A percentile compares a stretch with the other conserved stretches of the same genome.
Evolutionary conservation across 2,329 filamentous ascomycete species (phyloP).

Genomic region (Pseudogymnoascus sp.): DNA sequence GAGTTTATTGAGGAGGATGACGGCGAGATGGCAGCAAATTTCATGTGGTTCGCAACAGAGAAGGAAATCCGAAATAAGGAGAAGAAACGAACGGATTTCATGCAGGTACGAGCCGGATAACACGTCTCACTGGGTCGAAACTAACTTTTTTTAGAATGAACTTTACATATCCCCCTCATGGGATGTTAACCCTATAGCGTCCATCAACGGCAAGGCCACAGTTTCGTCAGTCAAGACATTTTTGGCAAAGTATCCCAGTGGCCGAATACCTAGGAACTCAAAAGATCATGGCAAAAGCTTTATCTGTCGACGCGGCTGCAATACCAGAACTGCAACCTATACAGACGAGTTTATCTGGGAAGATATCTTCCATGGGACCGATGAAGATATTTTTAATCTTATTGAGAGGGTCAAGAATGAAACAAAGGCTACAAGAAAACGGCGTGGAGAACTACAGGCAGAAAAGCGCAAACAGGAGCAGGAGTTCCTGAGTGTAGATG

Average conservation of each 20-base stretch:
- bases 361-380: conserved; percentile 54
- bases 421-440: conserved; percentile 61
- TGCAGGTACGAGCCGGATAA: conserved; percentile 45
- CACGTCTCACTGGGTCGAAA: not conserved
- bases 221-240: conserved; percentile 70
- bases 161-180: conserved; percentile 83
- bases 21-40: conserved; percentile 72
- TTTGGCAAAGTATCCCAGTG: conserved; percentile 61
- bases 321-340: conserved; percentile 80
- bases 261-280: conserved; percentile 64
- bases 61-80: conserved; percentile 78
- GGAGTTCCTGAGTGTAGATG: conserved; percentile 30
- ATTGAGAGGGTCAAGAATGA: conserved; percentile 49
- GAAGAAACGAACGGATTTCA: conserved; percentile 73
- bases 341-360: conserved; percentile 93
- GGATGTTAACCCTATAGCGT: conserved; percentile 78
- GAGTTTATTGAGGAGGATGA: conserved; percentile 71
- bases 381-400: conserved; percentile 22
- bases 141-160: conserved; percentile 58
- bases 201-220: conserved; percentile 82
- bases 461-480: conserved; percentile 24
- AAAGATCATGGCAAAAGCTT: conserved; percentile 80
- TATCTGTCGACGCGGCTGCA: conserved; percentile 82
- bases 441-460: conserved; percentile 21
- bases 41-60: conserved; percentile 94